Evolutionary conservation across 2,329 filamentous ascomycete genomes (phyloP).

Genomic region (Leptoxyphium fumago): DNA sequence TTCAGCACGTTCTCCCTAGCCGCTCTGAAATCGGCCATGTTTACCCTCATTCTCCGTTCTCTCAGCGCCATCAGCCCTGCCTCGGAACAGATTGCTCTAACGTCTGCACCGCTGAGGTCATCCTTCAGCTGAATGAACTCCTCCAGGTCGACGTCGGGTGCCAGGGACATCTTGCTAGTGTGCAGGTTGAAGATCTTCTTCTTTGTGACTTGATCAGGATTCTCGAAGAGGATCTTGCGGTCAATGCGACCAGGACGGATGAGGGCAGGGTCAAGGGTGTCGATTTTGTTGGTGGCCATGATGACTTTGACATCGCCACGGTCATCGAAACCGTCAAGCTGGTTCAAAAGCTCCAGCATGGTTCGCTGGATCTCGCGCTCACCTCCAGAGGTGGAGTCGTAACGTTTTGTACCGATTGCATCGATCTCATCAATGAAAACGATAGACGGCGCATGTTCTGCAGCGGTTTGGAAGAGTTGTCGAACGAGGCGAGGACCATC

Average conservation of each 20-base stretch:
- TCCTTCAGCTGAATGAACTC: conserved; percentile 99
- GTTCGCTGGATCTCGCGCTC: conserved; percentile 96
- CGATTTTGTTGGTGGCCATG: conserved; percentile 99
- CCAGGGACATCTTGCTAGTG: conserved; percentile 96
- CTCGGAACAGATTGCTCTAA: conserved; percentile 97
- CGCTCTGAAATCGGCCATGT: conserved; percentile 94
- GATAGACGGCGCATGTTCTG: conserved; percentile 90
- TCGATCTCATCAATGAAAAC: conserved; percentile 99
- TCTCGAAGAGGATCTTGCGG: conserved; percentile 79
- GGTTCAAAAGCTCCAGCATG: conserved; percentile 95
- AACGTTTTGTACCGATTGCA: conserved; percentile 96
- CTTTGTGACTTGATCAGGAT: conserved; percentile 72
- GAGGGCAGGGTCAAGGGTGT: conserved; percentile 86
- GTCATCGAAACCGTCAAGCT: conserved; percentile 97
- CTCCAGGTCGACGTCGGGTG: conserved; percentile 92
- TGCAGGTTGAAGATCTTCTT: conserved; percentile 98
- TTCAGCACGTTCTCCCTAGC: conserved; percentile 90
- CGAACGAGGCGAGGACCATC: conserved; percentile 89
- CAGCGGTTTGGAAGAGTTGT: conserved; percentile 91
- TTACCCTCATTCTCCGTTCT: conserved; percentile 92
- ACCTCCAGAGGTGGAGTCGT: conserved; percentile 91
- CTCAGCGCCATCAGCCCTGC: conserved; percentile 86
- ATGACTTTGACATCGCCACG: conserved; percentile 98
- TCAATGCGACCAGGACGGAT: conserved; percentile 97
- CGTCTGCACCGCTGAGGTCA: conserved; percentile 90